These are phyloP conservation scores for Linderina pennispora DNA, from an alignment of 192 early-diverging fungal species.

Conservation along the genomic window DNA sequence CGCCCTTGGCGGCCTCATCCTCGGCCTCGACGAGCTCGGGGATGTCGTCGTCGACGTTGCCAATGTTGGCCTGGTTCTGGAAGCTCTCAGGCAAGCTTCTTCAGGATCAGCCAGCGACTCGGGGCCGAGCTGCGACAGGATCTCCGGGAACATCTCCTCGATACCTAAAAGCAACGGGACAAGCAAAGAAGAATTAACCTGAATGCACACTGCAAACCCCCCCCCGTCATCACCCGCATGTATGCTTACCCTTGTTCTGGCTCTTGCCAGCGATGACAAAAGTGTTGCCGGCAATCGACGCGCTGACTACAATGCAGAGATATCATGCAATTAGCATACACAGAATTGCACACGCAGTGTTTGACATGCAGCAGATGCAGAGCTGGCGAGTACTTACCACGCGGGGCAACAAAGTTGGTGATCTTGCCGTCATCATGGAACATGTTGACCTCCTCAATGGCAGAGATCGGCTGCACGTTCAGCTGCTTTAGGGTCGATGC, in stretches of 20 bases:
- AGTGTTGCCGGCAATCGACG: conserved; percentile 84
- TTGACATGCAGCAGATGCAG: background rate
- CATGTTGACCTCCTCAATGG: conserved; percentile 98
- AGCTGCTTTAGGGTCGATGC: conserved; percentile 87
- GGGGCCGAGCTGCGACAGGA: conserved; percentile 55
- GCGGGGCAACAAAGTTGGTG: conserved; percentile 84
- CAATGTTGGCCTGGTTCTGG: conserved; percentile 58
- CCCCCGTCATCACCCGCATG: background rate
- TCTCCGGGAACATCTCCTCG: conserved; percentile 39
- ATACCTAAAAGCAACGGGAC: conserved; percentile 7
- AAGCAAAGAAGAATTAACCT: background rate
- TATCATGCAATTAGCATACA: background rate
- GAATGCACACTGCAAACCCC: background rate
- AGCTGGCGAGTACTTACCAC: too few relatives aligned
- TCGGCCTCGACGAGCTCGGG: conserved; percentile 86
- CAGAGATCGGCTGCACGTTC: conserved; percentile 74
- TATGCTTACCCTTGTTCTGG: conserved; percentile 45
- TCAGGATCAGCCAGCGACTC: conserved; percentile 83
- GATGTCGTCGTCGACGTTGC: conserved; percentile 83
- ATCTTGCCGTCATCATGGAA: conserved; percentile 91
- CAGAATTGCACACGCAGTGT: background rate
- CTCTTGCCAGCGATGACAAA: conserved; percentile 86
- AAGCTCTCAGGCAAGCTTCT: conserved; percentile 81
- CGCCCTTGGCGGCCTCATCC: conserved; percentile 43
- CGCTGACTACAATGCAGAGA: conserved; percentile 57